phyloP scores from a whole-genome alignment of 2,329 filamentous ascomycete genomes.

The Cladorrhinum sp. region DNA sequence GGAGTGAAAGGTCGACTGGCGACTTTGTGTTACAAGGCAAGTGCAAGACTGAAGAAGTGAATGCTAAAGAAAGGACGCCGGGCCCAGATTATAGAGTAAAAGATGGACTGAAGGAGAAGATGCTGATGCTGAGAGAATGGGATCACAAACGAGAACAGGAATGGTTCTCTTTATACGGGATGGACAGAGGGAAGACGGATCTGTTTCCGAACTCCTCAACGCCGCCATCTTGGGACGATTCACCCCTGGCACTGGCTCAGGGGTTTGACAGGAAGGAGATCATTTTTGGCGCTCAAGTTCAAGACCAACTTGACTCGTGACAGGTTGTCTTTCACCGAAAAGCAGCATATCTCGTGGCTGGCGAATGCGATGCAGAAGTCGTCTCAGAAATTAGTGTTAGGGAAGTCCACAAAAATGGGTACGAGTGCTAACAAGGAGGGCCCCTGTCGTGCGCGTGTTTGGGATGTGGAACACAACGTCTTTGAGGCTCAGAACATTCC shows the following conservation, averaged over 20 bases:
- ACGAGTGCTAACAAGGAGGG: constrained; percentile 8
- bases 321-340: constrained; percentile 7
- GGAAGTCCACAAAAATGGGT: background rate
- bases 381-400: constrained; percentile 20
- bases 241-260: background rate
- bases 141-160: background rate
- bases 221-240: background rate
- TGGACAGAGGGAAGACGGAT: background rate
- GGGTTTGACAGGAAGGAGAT: background rate
- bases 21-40: constrained; percentile 3
- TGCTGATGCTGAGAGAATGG: constrained; percentile 3
- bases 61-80: constrained; percentile 20
- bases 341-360: constrained; percentile 3
- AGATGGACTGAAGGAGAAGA: background rate
- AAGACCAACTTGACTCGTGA: constrained; percentile 7
- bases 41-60: background rate
- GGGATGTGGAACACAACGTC: constrained; percentile 4
- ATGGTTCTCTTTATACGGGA: constrained; percentile 2
- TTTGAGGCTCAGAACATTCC: background rate
- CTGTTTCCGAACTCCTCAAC: background rate
- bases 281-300: background rate
- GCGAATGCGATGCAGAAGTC: constrained; percentile 12
- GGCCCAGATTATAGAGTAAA: constrained; percentile 13
- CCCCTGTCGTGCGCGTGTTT: constrained; percentile 1
- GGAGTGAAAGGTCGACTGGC: constrained; percentile 14